A percentile compares a stretch with the other conserved stretches of the same genome.
phyloP scores from a whole-genome alignment of 2,329 filamentous ascomycete genomes.

The Emydomyces testavorans region DNA sequence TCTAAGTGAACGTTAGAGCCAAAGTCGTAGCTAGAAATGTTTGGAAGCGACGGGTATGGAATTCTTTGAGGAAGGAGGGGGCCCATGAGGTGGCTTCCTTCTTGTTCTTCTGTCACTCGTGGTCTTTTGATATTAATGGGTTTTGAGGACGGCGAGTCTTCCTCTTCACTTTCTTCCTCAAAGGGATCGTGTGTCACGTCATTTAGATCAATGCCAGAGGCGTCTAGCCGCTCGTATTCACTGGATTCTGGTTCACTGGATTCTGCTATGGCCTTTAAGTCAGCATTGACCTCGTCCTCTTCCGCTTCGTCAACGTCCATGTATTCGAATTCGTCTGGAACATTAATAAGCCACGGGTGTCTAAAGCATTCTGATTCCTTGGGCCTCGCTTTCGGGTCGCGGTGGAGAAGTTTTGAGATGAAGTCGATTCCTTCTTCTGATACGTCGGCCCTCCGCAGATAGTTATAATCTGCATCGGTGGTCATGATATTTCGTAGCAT shows the following conservation, averaged over 20 bases:
- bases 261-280: conserved; percentile 26
- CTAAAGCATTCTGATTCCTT: conserved; percentile 57
- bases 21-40: conserved; percentile 28
- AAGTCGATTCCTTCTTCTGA: conserved; percentile 56
- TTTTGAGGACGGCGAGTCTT: conserved; percentile 19
- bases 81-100: conserved; percentile 2
- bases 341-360: conserved; percentile 61
- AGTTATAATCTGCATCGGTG: conserved; percentile 52
- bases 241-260: conserved; percentile 28
- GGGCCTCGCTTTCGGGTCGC: conserved; percentile 65
- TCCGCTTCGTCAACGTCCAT: conserved; percentile 35
- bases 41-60: conserved; percentile 35
- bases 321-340: conserved; percentile 48
- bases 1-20: conserved; percentile 15
- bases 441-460: conserved; percentile 48
- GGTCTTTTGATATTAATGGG: conserved; percentile 15
- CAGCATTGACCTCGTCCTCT: conserved; percentile 49
- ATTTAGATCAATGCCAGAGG: conserved; percentile 54
- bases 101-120: conserved; percentile 12
- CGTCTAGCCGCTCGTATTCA: conserved; percentile 33
- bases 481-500: conserved; percentile 78
- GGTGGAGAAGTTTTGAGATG: conserved; percentile 64
- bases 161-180: conserved; percentile 28
- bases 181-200: conserved; percentile 31
- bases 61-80: conserved; percentile 23